A percentile compares a stretch with the other conserved stretches of the same genome.
These are phyloP conservation scores for Datura wrightii DNA, from an alignment of 257 asterid species.

Conservation along the genomic window DNA sequence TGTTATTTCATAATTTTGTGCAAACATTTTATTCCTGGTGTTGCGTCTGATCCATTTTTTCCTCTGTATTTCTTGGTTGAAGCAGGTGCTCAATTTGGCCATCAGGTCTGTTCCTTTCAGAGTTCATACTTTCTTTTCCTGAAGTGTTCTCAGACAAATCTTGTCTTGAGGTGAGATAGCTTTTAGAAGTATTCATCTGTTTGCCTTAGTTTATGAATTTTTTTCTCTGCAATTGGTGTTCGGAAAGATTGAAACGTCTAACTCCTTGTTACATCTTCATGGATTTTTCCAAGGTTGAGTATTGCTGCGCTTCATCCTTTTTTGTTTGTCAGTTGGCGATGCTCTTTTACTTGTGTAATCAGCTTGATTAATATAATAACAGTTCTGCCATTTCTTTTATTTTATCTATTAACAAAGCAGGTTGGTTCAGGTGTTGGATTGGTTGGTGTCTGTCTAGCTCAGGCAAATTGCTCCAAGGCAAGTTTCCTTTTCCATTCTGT, in stretches of 20 bases:
- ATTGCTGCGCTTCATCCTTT: neutral
- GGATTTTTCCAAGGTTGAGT: neutral
- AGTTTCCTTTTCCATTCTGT: slow-evolving; percentile 31
- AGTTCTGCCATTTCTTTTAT: slow-evolving; percentile 30
- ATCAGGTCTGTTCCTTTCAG: slow-evolving; percentile 90
- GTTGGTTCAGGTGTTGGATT: slow-evolving; percentile 95
- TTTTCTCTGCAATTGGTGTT: neutral
- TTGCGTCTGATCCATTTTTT: neutral
- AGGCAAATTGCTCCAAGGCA: slow-evolving; percentile 82
- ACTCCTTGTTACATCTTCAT: slow-evolving; percentile 8
- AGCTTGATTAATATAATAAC: neutral
- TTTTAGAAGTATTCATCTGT: neutral
- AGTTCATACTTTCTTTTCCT: slow-evolving; percentile 87
- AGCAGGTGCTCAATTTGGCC: slow-evolving; percentile 96
- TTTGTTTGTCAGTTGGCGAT: neutral
- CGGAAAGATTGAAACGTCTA: neutral
- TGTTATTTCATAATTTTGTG: neutral
- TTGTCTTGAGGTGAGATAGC: slow-evolving; percentile 88
- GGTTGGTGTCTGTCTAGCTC: slow-evolving; percentile 84
- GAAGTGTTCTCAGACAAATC: slow-evolving; percentile 71
- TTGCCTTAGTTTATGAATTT: neutral
- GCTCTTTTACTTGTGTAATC: neutral
- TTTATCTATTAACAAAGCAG: slow-evolving; percentile 44
- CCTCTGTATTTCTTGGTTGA: slow-evolving; percentile 34
- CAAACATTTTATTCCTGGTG: neutral